Base-by-base conservation (phyloP, 495 filamentous ascomycete genomes). In the Parathielavia hyrcaniae region DNA sequence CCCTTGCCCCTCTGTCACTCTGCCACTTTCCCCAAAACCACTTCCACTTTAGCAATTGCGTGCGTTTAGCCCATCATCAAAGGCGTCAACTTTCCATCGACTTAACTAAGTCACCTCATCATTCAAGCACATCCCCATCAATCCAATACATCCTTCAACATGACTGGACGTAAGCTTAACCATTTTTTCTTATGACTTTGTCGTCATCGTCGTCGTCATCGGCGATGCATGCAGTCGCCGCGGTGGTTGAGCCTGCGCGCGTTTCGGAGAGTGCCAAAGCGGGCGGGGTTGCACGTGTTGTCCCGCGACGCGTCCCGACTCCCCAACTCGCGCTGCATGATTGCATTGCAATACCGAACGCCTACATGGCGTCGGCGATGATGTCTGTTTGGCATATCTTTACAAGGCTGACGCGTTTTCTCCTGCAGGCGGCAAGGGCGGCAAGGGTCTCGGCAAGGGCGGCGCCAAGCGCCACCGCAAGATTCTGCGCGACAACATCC, bases 401-500 rank as follows among this genome's bases (percentile, higher is more conserved):
- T 30, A 30, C 3, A 30, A 30, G 26, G 26, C 64, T 64, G 64
- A 67, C 66, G 62, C 60, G 61, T 64, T 58, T 44, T 26, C 20
- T 52, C 64, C 39, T 58, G 69, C 61, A 89, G 86, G 86, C 66
- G 86, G 86, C 63, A 89, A 89, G 79, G 88, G 88, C 65, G 88
- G 88, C 71, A 92, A 92, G 75, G 88, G 88, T 66, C 87, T 90
- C 64, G 88, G 88, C 76, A 92, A 92, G 84, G 88, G 88, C 55
- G 83, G 83, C 64, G 83, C 83, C 80, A 97, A 97, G 87, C 91
- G 91, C 76, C 90, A 96, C 75, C 89, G 93, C 73, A 98, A 97
- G 86, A 96, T 97, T 80, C 81, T 98, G 73, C 90, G 92, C 74
- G 92, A 97, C 86, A 97, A 97, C 86, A 96, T 97, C 75, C 92